Evolutionary conservation across 495 filamentous ascomycete species (phyloP).

Genomic region (Apodospora peruviana): DNA sequence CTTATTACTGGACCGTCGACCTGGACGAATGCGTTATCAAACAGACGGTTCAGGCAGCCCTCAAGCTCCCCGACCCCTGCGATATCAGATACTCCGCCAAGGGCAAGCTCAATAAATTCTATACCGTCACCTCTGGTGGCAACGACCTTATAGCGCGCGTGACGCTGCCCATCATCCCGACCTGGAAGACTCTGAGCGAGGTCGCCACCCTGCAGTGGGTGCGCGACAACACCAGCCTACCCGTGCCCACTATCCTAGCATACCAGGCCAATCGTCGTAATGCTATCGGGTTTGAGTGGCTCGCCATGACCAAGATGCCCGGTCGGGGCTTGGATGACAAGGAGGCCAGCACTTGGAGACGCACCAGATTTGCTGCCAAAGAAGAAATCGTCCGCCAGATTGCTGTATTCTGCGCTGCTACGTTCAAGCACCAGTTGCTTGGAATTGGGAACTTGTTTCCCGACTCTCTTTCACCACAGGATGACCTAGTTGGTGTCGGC

Average conservation of each 20-base stretch:
- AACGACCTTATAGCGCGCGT: slow-evolving; percentile 32
- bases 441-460: neutral
- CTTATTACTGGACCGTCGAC: neutral
- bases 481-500: too few species aligned
- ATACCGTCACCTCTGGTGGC: slow-evolving; percentile 1
- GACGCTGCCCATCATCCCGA: slow-evolving; percentile 40
- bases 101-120: slow-evolving; percentile 22
- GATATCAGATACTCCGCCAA: slow-evolving; percentile 11
- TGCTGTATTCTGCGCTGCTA: slow-evolving; percentile 14
- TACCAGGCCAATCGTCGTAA: slow-evolving; percentile 35
- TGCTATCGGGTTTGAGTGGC: slow-evolving; percentile 30
- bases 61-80: slow-evolving; percentile 5
- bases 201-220: slow-evolving; percentile 44
- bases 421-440: neutral
- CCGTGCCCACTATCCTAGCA: slow-evolving; percentile 36
- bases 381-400: slow-evolving; percentile 11
- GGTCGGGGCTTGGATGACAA: too few species aligned
- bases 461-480: too few species aligned
- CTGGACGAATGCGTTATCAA: neutral
- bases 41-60: neutral
- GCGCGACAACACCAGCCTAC: slow-evolving; percentile 33
- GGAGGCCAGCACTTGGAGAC: slow-evolving; percentile 22
- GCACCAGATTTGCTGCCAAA: slow-evolving; percentile 17
- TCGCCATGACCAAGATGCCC: slow-evolving; percentile 16
- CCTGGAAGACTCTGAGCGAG: slow-evolving; percentile 40